A percentile compares a stretch with the other conserved stretches of the same genome.
These are phyloP conservation scores for Pisolithus microcarpus DNA, from an alignment of 768 basidiomycete species.

Conservation along the genomic window DNA sequence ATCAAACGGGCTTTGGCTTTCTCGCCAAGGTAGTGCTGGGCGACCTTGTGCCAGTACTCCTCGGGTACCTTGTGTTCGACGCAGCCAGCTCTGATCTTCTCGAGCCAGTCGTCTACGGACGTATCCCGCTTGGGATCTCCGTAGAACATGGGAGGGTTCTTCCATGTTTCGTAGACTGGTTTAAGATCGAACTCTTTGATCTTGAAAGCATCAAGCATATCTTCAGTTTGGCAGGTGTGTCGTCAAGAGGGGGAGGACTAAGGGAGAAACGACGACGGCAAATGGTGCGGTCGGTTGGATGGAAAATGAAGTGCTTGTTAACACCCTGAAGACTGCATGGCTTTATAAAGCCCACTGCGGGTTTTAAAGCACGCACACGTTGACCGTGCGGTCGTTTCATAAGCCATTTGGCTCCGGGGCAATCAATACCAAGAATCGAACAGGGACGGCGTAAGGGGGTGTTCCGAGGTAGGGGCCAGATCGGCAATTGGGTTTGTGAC, in stretches of 20 bases:
- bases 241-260: neutral
- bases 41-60: slow-evolving; percentile 80
- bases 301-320: neutral
- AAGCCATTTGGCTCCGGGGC: neutral
- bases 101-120: slow-evolving; percentile 67
- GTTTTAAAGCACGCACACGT: neutral
- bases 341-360: neutral
- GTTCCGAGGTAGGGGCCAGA: neutral
- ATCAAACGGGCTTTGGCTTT: slow-evolving; percentile 59
- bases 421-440: neutral
- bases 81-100: slow-evolving; percentile 66
- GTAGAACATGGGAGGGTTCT: slow-evolving; percentile 55
- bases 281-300: too few relatives aligned
- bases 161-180: slow-evolving; percentile 60
- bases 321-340: neutral
- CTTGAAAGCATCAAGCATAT: slow-evolving; percentile 71
- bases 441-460: neutral
- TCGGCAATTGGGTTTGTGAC: neutral
- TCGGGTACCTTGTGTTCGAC: slow-evolving; percentile 62
- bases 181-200: slow-evolving; percentile 71
- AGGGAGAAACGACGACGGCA: neutral
- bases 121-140: slow-evolving; percentile 65
- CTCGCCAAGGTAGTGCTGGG: slow-evolving; percentile 66
- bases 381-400: neutral
- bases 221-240: neutral